phyloP scores from a whole-genome alignment of 2,329 filamentous ascomycete genomes.

The Fusarium abutilonis region DNA sequence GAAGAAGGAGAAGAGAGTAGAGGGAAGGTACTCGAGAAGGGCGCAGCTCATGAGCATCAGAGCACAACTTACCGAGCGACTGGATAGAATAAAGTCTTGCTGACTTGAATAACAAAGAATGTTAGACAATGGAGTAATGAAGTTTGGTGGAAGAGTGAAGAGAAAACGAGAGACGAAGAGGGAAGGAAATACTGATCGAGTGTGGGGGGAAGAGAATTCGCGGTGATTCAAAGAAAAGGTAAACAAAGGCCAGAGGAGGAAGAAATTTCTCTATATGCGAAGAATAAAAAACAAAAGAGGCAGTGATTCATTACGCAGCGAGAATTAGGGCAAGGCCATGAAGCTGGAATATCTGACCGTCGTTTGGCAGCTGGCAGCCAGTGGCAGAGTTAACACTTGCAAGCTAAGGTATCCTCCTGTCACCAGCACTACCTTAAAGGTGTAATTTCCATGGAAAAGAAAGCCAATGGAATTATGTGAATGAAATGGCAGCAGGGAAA shows the following conservation, averaged over 20 bases:
- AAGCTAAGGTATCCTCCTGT: not conserved
- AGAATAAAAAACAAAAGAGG: not conserved
- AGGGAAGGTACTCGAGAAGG: not conserved
- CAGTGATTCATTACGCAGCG: constrained; percentile 34
- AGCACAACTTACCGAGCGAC: constrained; percentile 18
- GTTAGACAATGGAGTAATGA: constrained; percentile 31
- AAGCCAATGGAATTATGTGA: not conserved
- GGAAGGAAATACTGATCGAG: constrained; percentile 19
- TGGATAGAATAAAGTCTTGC: constrained; percentile 24
- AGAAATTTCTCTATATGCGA: not conserved
- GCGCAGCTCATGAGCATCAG: not conserved
- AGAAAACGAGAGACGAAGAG: constrained; percentile 22
- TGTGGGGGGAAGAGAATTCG: not conserved
- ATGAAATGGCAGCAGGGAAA: not conserved
- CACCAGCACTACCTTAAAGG: no score
- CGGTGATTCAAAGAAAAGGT: constrained; percentile 29
- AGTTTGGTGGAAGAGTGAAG: constrained; percentile 17
- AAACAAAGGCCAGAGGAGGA: constrained; percentile 16
- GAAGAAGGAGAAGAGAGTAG: not conserved
- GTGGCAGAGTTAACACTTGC: constrained; percentile 19
- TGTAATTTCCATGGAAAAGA: no score
- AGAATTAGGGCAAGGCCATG: constrained; percentile 4
- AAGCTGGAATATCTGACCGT: constrained; percentile 14
- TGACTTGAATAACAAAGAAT: constrained; percentile 18
- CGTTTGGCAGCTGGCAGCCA: constrained; percentile 25